phyloP scores from a whole-genome alignment of 768 basidiomycete species.

The Termitomyces sp. region DNA sequence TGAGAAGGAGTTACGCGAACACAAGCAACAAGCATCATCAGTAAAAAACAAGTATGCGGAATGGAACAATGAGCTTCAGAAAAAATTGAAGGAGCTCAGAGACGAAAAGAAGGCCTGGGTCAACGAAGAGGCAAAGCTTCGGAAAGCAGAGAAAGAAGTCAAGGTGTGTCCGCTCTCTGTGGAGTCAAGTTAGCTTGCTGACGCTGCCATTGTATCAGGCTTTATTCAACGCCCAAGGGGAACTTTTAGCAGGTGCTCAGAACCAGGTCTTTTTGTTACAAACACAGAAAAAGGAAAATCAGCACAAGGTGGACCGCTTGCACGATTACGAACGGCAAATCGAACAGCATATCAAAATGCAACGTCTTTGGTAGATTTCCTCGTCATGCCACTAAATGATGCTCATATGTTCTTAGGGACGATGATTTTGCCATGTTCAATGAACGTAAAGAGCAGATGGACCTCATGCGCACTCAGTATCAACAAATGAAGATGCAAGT shows the following conservation, averaged over 20 bases:
- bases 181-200: neutral
- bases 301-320: conserved; percentile 77
- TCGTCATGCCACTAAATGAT: neutral
- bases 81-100: conserved; percentile 65
- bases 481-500: conserved; percentile 63
- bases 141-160: conserved; percentile 65
- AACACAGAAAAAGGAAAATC: conserved; percentile 71
- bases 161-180: conserved; percentile 34
- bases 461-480: conserved; percentile 48
- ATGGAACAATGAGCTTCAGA: conserved; percentile 79
- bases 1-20: conserved; percentile 64
- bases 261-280: conserved; percentile 64
- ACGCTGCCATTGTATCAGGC: conserved; percentile 35
- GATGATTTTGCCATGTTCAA: conserved; percentile 68
- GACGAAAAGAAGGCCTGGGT: conserved; percentile 80
- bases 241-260: conserved; percentile 62
- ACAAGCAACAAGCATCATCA: conserved; percentile 65
- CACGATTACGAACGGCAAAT: conserved; percentile 86
- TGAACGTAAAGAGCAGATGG: conserved; percentile 53
- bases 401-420: conserved; percentile 43
- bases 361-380: conserved; percentile 63
- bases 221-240: conserved; percentile 62
- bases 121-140: conserved; percentile 59
- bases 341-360: conserved; percentile 71
- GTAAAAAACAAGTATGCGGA: conserved; percentile 77